Base-by-base conservation (phyloP, 2,329 filamentous ascomycete species). In the Huntiella decipiens region DNA sequence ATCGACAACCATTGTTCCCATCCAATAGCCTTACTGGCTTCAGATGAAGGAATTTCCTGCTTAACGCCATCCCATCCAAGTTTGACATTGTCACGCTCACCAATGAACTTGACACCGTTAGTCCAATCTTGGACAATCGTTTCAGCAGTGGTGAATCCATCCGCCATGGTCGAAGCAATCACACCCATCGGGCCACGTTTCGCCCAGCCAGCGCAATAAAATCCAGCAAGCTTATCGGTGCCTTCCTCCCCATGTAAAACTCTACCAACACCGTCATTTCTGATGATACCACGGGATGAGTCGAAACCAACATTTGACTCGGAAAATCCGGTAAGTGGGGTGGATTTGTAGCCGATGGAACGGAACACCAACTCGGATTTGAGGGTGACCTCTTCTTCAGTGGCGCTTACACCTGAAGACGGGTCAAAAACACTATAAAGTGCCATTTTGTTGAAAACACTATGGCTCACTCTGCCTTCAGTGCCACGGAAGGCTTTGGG, bases 151-250 rank as follows among this genome's bases (percentile, higher is more conserved):
- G 74, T 71, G 56, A 96, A 98, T 0, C 91, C 88, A 59, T 98
- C 91, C 50, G 81, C 75, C 85, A 98, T 93, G 0, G 91, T 98
- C 28, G 80, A 86, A 1, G 88, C 88, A 58, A 98, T 98, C 3
- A 96, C 87, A 2, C 91, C 91, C 0, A 86, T 95, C 0, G 91
- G 88, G 0, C 91, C 91, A 33, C 81, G 74, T 64, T 96, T 96
- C 7, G 95, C 86, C 91, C 91, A 98, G 0, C 91, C 91, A 12
- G 88, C 82, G 53, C 86, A 93, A 62, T 98, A 98, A 22, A 94
- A 61, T 0, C 88, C 85, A 0, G 79, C 74, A 56, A 52, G 65
- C 10, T 52, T 61, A 54, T 53, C 65, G 55, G 55, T 65, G 15
- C 33, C 13, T 8, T 36, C 16, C 8, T 34, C 43, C n/a, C 32